A percentile compares a stretch with the other conserved stretches of the same genome.
Evolutionary conservation across 768 basidiomycete genomes (phyloP).

Genomic region (Phallus indusiatus): DNA sequence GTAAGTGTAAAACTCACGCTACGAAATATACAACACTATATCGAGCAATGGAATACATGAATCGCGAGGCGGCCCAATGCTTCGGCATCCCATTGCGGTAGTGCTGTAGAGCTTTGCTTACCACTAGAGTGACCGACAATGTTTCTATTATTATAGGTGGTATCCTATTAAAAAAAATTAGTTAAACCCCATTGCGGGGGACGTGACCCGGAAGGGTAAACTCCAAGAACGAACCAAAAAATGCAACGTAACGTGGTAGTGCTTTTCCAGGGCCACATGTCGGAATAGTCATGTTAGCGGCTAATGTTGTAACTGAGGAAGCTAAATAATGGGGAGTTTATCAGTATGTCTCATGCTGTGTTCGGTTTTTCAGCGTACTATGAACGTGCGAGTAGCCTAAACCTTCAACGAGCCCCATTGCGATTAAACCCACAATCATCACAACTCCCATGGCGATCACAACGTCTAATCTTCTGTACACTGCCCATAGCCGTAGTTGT

Average conservation of each 20-base stretch:
- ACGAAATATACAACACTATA: conserved; percentile 5
- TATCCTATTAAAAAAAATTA: background rate
- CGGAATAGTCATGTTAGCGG: background rate
- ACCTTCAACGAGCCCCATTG: conserved; percentile 2
- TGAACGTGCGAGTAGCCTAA: background rate
- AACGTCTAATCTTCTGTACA: background rate
- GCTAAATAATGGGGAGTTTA: background rate
- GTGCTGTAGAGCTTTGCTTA: background rate
- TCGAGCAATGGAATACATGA: conserved; percentile 1
- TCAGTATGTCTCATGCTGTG: too few species aligned
- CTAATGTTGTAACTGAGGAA: background rate
- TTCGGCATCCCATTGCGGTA: background rate
- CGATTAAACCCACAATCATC: background rate
- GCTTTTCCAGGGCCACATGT: background rate
- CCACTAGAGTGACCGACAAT: background rate
- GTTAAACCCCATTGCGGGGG: too few species aligned
- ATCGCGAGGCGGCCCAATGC: conserved; percentile 1
- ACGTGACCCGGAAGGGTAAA: background rate
- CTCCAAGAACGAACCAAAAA: conserved; percentile 1
- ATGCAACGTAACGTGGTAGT: background rate
- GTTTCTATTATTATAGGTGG: conserved; percentile 5
- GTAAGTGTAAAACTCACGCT: background rate
- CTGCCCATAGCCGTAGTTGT: conserved; percentile 8
- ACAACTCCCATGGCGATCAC: background rate
- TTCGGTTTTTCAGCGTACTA: too few species aligned